Evolutionary conservation across 371 early-diverging fungal species (phyloP).

Genomic region (Dinochytrium kinnereticum): DNA sequence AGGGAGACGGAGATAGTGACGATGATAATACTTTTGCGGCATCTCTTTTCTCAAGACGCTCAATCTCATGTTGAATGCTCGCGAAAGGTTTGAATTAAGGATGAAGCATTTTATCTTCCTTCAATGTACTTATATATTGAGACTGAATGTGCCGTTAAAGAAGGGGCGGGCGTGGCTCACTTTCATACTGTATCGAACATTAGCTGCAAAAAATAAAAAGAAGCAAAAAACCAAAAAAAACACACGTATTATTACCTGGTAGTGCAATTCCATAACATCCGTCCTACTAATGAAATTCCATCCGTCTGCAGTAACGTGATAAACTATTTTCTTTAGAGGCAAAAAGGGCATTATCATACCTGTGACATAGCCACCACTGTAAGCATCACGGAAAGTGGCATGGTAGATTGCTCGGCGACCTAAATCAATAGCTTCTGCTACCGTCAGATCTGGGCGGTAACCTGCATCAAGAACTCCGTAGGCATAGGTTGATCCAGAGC

Average conservation of each 20-base stretch:
- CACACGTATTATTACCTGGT: slow-evolving; percentile 48
- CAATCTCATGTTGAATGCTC: too few relatives aligned
- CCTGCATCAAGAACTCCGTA: slow-evolving; percentile 95
- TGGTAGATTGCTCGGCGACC: slow-evolving; percentile 98
- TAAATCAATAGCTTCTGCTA: slow-evolving; percentile 95
- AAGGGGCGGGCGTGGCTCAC: neutral
- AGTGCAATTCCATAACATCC: slow-evolving; percentile 90
- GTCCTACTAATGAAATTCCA: slow-evolving; percentile 89
- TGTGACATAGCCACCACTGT: slow-evolving; percentile 96
- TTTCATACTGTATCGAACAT: neutral
- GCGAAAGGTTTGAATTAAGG: too few relatives aligned
- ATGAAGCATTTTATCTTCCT: too few relatives aligned
- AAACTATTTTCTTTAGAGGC: slow-evolving; percentile 70
- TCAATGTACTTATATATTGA: too few relatives aligned
- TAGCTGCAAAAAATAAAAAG: neutral
- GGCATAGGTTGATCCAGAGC: slow-evolving; percentile 52
- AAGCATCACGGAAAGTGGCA: slow-evolving; percentile 99
- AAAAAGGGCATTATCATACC: slow-evolving; percentile 48
- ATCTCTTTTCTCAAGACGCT: too few relatives aligned
- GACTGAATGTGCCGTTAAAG: too few relatives aligned
- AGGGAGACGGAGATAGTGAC: too few relatives aligned
- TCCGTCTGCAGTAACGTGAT: slow-evolving; percentile 90
- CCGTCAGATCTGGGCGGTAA: slow-evolving; percentile 88
- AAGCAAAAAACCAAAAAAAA: too few relatives aligned
- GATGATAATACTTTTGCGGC: too few relatives aligned